Base-by-base conservation (phyloP, 2,329 filamentous ascomycete genomes). In the Leptographium galeiforme region DNA sequence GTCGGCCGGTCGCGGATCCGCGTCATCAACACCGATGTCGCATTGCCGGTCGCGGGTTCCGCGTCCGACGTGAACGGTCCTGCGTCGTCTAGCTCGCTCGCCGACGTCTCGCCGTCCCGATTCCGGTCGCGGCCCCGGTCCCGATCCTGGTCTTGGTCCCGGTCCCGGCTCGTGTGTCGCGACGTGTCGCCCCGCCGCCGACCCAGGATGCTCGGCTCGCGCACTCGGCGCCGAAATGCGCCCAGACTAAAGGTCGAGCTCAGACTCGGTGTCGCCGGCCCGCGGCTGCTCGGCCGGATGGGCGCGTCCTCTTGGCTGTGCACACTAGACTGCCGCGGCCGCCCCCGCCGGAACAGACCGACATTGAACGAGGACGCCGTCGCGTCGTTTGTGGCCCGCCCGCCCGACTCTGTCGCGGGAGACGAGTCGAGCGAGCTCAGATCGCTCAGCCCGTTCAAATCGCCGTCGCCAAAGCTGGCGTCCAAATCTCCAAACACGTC, bases 121-220 rank as follows among this genome's bases (percentile, higher is more conserved):
- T 45, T 34, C n/a, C 51, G 25, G 3, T 25, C 25, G 25, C 25
- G 25, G 5, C 25, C 48, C 2, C 34, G 13, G 39, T 25, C 25
- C 25, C 5, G 25, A 25, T 25, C 47, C 39, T 2, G n/a, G 30
- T 30, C 41, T 8, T 18, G 32, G 33, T 45, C 50, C 2, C 36
- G 36, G 48, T 45, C 41, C n/a, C 45, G 38, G 43, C 50, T 52
- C n/a, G 19, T 25, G 32, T 40, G 48, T 2, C 74, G 72, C 3
- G 70, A 69, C 2, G 75, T 75, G 6, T 48, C 25, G 2, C 48
- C 77, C 55, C 74, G 71, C 2, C 69, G 69, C 1, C 75, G 75
- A 6, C 77, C 75, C 44, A 84, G 63, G 53, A 84, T 82, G 63
- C 80, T 84, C 2, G 78, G 79, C 62, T 84, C 78, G 47, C 80